phyloP scores from a whole-genome alignment of 768 basidiomycete genomes.

The Pleurotus tuoliensis region DNA sequence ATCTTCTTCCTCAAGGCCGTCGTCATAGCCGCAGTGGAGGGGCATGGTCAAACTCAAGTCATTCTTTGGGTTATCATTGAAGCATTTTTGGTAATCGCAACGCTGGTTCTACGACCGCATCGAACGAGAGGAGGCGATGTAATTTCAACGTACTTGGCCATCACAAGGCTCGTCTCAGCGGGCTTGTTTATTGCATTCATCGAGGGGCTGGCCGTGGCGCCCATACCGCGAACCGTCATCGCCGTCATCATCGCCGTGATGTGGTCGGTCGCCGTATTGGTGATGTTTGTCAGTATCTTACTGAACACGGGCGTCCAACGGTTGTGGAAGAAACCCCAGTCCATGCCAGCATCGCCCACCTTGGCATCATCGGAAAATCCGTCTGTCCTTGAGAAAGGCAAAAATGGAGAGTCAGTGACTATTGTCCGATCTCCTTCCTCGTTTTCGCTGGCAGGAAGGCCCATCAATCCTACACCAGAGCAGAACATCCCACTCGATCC shows the following conservation, averaged over 20 bases:
- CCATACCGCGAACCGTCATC: slow-evolving; percentile 81
- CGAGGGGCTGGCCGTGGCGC: slow-evolving; percentile 52
- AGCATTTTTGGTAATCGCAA: slow-evolving; percentile 46
- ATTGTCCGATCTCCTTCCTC: slow-evolving; percentile 8
- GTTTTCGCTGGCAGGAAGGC: slow-evolving; percentile 25
- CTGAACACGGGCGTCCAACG: slow-evolving; percentile 41
- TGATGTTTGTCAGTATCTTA: slow-evolving; percentile 65
- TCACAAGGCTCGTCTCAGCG: slow-evolving; percentile 65
- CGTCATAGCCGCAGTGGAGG: slow-evolving; percentile 64
- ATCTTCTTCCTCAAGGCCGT: slow-evolving; percentile 64
- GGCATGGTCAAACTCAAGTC: slow-evolving; percentile 64
- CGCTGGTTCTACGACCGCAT: slow-evolving; percentile 58
- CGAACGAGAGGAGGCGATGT: slow-evolving; percentile 68
- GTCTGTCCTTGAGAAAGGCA: slow-evolving; percentile 39
- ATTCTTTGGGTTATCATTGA: slow-evolving; percentile 67
- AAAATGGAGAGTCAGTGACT: background rate
- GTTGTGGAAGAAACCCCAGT: slow-evolving; percentile 16
- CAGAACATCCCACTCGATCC: slow-evolving; percentile 37
- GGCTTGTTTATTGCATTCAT: slow-evolving; percentile 78
- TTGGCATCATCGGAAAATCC: slow-evolving; percentile 21
- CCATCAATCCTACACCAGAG: slow-evolving; percentile 52
- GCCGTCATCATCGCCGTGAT: slow-evolving; percentile 72
- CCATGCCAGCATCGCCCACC: slow-evolving; percentile 8
- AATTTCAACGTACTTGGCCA: slow-evolving; percentile 60
- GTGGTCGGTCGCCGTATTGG: slow-evolving; percentile 64